A percentile compares a stretch with the other conserved stretches of the same genome.
Conservation (phyloP, 805 yeast species). For the Candida stauntonica region DNA sequence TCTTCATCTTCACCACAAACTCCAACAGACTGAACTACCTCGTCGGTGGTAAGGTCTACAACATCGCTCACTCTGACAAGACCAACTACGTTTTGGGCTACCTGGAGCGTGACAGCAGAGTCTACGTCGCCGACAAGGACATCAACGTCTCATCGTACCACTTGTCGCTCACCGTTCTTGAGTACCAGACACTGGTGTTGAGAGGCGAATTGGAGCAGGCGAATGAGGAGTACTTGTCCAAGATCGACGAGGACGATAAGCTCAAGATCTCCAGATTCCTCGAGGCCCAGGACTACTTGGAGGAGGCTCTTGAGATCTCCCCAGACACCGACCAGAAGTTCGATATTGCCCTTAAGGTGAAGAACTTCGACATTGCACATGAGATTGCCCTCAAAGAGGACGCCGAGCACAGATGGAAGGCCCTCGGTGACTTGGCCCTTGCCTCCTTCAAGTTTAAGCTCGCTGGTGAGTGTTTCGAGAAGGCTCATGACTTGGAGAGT, state of each 20-base stretch:
- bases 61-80: conserved; percentile 88
- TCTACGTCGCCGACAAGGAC: conserved; percentile 89
- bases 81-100: conserved; percentile 85
- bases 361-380: conserved; percentile 66
- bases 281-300: conserved; percentile 85
- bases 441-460: conserved; percentile 71
- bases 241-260: conserved; percentile 60
- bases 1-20: conserved; percentile 83
- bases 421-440: conserved; percentile 84
- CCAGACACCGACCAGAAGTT: conserved; percentile 89
- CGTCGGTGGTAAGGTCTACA: conserved; percentile 91
- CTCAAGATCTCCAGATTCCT: conserved; percentile 85
- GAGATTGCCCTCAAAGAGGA: conserved; percentile 53
- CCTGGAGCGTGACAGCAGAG: conserved; percentile 82
- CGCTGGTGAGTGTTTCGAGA: conserved; percentile 75
- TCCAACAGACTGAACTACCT: conserved; percentile 87
- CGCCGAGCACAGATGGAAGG: conserved; percentile 78
- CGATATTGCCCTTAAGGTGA: conserved; percentile 80
- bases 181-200: conserved; percentile 91
- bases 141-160: conserved; percentile 76
- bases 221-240: conserved; percentile 51
- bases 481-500: conserved; percentile 79
- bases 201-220: conserved; percentile 92
- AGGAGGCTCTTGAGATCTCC: conserved; percentile 78
- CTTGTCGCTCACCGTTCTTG: conserved; percentile 80